These are phyloP conservation scores for Beauveria sp. DNA, from an alignment of 2,329 filamentous ascomycete species.

Conservation along the genomic window DNA sequence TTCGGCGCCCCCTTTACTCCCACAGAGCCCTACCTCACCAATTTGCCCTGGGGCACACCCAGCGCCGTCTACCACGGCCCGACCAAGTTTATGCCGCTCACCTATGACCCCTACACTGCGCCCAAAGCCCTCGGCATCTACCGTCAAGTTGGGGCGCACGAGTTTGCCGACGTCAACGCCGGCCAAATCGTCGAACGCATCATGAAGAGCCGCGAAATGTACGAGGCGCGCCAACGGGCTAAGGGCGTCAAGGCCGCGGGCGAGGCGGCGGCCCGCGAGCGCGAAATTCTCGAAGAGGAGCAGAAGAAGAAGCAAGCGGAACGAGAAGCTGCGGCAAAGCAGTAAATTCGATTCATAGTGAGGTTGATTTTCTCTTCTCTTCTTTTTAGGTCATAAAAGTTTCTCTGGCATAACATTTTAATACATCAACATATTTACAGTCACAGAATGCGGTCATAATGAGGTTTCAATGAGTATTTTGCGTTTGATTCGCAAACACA, in stretches of 20 bases:
- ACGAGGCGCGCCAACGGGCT: slow-evolving; percentile 86
- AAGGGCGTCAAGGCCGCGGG: slow-evolving; percentile 81
- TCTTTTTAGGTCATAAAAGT: neutral
- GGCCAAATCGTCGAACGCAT: slow-evolving; percentile 88
- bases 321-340: slow-evolving; percentile 14
- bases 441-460: neutral
- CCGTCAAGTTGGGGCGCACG: slow-evolving; percentile 65
- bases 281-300: slow-evolving; percentile 56
- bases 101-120: slow-evolving; percentile 72
- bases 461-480: neutral
- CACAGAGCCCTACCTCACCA: slow-evolving; percentile 66
- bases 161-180: slow-evolving; percentile 82
- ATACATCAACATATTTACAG: neutral
- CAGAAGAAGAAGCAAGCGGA: slow-evolving; percentile 42
- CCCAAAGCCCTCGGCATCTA: slow-evolving; percentile 82
- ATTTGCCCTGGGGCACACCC: slow-evolving; percentile 66
- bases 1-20: slow-evolving; percentile 88
- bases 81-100: slow-evolving; percentile 78
- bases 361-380: neutral
- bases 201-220: slow-evolving; percentile 75
- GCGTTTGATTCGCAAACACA: neutral
- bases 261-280: slow-evolving; percentile 57
- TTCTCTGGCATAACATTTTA: neutral
- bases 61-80: slow-evolving; percentile 92
- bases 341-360: neutral